A percentile compares a stretch with the other conserved stretches of the same genome.
Evolutionary conservation across 1,139 yeast genomes (phyloP).

Genomic region (Yarrowia galli): DNA sequence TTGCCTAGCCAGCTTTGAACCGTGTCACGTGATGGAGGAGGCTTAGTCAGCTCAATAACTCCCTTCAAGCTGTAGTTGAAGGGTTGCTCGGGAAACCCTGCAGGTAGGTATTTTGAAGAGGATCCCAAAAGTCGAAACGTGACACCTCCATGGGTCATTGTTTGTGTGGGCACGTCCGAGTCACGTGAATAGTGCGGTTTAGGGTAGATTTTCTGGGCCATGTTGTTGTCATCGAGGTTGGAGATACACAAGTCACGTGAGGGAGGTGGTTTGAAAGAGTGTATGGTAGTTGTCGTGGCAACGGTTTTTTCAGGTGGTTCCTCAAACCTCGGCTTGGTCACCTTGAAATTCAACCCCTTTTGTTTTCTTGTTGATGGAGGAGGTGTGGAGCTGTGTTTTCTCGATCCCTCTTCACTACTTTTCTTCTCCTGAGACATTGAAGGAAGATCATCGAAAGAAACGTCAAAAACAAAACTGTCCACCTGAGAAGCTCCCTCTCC

Average conservation of each 20-base stretch:
- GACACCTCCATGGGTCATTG: constrained; percentile 72
- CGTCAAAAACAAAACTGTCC: constrained; percentile 7
- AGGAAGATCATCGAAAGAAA: constrained; percentile 5
- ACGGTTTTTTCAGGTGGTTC: background rate
- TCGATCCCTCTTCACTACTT: background rate
- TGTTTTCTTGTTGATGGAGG: constrained; percentile 2
- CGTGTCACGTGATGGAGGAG: constrained; percentile 55
- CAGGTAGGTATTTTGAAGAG: background rate
- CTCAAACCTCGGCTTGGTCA: background rate
- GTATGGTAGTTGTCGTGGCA: background rate
- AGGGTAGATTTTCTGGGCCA: constrained; percentile 4
- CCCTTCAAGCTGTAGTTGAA: background rate
- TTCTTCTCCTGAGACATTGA: constrained; percentile 14
- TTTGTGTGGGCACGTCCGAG: constrained; percentile 55
- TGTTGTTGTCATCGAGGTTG: background rate
- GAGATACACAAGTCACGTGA: background rate
- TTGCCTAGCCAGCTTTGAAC: constrained; percentile 49
- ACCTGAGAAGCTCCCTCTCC: constrained; percentile 10
- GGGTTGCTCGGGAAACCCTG: background rate
- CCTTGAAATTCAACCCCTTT: background rate
- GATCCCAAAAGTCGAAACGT: constrained; percentile 50
- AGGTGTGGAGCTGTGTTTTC: background rate
- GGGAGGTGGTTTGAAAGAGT: background rate
- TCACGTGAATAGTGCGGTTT: constrained; percentile 29
- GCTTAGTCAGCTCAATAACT: constrained; percentile 47